Evolutionary conservation across 169 alveolate genomes (phyloP), one percentile per base, ranked within the genome.

Genomic region (Plasmodium reichenowi): DNA sequence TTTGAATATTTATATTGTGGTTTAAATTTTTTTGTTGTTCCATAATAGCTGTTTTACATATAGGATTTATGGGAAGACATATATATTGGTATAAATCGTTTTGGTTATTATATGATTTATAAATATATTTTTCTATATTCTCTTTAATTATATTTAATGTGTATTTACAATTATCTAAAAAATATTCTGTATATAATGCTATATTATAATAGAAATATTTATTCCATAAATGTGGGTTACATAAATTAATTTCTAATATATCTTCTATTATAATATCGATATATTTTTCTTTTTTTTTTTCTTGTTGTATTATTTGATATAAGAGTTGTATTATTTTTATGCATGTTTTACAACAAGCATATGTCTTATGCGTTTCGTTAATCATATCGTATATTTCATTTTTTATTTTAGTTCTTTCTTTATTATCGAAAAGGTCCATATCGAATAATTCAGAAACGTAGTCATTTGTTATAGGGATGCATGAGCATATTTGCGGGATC

Each of bases 251-350:
- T 76, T 76, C 89, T 56, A 76, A 43, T 12, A 75, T 26, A 20
- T 76, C 89, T n/a, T 76, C 89, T 62, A 76, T 76, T 17, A 75
- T 75, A 24, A 76, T 76, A 48, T 76, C 89, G 8, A 76, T 58
- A 63, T 76, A 76, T 47, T 26, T 24, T 8, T 76, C 89, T 76
- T 47, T 76, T 64, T 76, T 76, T 4, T 62, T 74, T 38, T 38
- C 47, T 12, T 52, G n/a, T 76, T 76, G 8, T 8, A 76, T 76
- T 63, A 76, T 76, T 76, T 64, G 48, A 8, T 13, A 24, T 48
- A 76, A 45, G 13, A 76, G 56, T 26, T 76, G 89, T 64, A 76
- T 64, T 3, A 76, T 56, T 17, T 76, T 76, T 52, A 76, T 76
- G 43, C 89, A 76, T 48, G 89, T 76, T 76, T 50, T 76, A n/a